Evolutionary conservation across 441 rosid genomes (phyloP), one percentile per base, ranked within the genome.

Genomic region (Brassica balearica): DNA sequence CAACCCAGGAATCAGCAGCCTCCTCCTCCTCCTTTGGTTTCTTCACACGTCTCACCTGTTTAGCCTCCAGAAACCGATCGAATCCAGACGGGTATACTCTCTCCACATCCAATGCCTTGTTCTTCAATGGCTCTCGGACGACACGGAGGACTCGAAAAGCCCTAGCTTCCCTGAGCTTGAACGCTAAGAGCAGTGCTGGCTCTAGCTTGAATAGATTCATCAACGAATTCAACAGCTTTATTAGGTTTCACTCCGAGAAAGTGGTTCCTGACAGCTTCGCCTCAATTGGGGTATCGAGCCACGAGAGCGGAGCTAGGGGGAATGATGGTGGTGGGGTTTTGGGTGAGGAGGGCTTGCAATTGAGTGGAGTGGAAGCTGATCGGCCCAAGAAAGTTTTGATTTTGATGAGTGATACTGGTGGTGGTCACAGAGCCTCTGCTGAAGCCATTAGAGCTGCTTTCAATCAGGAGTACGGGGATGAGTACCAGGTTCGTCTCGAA

Each of bases 371-470:
- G 1, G 94, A 46, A 82, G 71, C 76, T 43, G 89, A 82, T 75
- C 55, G 75, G 29, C 91, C 93, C 0, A 95, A 92, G 80, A 95
- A 86, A 74, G 96, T 95, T 75, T 77, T 93, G 83, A 93, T 95
- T 84, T 86, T 95, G 90, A 95, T 95, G 99, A 95, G 97, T 74
- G 98, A 95, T 69, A 95, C 99, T 3, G 98, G 99, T 19, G 98
- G 99, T 3, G 99, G 98, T 51, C 99, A 95, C 61, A 68, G 97
- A 80, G 97, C 99, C 61, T 93, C 99, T 9, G 98, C 99, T 0
- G 98, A 93, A 82, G 98, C 99, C 43, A 96, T 96, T 27, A 93
- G 88, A 82, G 86, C 94, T 10, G 95, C 99, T 1, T 93, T 93
- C 55, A 55, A 85, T 59, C 92, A 91, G 67, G 91, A 86, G 73